Conservation (phyloP, 2,329 filamentous ascomycete species). For the Pseudogymnoascus sp. region DNA sequence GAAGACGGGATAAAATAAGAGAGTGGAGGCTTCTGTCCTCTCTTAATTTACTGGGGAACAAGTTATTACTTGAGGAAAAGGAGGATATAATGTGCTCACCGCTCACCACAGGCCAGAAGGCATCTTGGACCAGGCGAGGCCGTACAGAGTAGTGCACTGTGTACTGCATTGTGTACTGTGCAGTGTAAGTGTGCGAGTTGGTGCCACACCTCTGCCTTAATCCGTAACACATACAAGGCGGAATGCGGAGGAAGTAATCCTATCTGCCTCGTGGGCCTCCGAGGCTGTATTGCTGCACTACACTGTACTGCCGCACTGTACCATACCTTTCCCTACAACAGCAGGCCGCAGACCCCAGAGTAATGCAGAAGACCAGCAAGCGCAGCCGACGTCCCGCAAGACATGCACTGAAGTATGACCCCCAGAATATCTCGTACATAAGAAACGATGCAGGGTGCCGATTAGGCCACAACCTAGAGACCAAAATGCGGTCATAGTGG, state of each 20-base stretch:
- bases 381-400: slow-evolving; percentile 1
- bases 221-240: background rate
- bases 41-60: background rate
- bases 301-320: background rate
- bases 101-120: background rate
- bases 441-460: background rate
- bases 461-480: background rate
- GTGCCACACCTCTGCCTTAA: background rate
- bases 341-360: background rate
- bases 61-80: background rate
- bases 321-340: background rate
- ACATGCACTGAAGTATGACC: background rate
- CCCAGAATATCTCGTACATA: background rate
- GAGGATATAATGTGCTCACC: background rate
- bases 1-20: background rate
- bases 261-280: background rate
- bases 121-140: background rate
- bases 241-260: background rate
- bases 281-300: background rate
- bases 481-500: slow-evolving; percentile 6
- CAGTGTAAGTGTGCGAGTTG: background rate
- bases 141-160: background rate
- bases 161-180: background rate
- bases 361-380: background rate
- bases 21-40: background rate